Conservation (phyloP, 2,329 filamentous ascomycete species). For the Aspergillus floridensis region DNA sequence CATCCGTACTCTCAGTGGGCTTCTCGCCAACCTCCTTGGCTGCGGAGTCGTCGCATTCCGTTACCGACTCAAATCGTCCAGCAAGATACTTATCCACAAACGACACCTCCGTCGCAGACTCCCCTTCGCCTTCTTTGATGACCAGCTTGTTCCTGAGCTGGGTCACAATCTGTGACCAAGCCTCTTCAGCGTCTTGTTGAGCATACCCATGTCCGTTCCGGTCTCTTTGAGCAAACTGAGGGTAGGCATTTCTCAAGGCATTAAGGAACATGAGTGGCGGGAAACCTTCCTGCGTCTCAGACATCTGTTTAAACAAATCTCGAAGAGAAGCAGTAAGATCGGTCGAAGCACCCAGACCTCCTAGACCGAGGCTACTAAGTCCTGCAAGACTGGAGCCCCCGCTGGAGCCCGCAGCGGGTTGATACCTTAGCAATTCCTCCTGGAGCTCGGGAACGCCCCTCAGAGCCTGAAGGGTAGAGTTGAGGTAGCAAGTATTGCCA, state of each 20-base stretch:
- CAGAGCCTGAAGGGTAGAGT: constrained; percentile 92
- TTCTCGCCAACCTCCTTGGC: constrained; percentile 74
- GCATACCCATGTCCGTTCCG: constrained; percentile 81
- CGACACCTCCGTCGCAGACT: constrained; percentile 55
- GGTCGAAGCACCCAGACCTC: constrained; percentile 57
- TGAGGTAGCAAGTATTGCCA: constrained; percentile 98
- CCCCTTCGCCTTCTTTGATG: constrained; percentile 51
- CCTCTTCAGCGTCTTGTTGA: constrained; percentile 98
- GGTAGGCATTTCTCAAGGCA: constrained; percentile 73
- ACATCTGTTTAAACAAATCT: constrained; percentile 85
- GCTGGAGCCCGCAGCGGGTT: constrained; percentile 32
- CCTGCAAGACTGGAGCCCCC: constrained; percentile 39
- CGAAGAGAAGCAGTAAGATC: constrained; percentile 77
- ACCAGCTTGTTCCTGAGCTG: constrained; percentile 77
- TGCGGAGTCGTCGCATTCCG: constrained; percentile 78
- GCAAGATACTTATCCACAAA: constrained; percentile 91
- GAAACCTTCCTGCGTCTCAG: constrained; percentile 82
- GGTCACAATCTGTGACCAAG: constrained; percentile 91
- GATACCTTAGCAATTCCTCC: constrained; percentile 68
- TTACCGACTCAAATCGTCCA: constrained; percentile 72
- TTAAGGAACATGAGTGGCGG: constrained; percentile 79
- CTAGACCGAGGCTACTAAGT: constrained; percentile 55
- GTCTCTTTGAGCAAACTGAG: constrained; percentile 88
- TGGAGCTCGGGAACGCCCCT: constrained; percentile 88
- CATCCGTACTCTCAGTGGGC: constrained; percentile 64